Conservation (phyloP, 345 rosid species). For the Salix arbutifolia region DNA sequence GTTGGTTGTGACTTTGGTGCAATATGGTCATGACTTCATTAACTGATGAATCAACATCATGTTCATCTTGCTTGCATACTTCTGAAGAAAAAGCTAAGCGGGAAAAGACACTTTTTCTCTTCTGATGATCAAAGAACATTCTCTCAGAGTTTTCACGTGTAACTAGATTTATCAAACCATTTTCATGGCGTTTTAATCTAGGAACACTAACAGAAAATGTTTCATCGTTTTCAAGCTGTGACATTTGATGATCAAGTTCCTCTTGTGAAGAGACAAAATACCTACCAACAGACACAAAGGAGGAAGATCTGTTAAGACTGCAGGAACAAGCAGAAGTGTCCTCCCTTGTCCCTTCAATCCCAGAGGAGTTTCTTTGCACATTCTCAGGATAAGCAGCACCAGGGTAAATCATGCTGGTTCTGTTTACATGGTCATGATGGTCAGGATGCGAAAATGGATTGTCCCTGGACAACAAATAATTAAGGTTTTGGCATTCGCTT, state of each 20-base stretch:
- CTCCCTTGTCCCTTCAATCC: constrained; percentile 20
- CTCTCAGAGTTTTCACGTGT: neutral
- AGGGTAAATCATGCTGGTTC: neutral
- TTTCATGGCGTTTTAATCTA: constrained; percentile 9
- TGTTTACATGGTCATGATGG: constrained; percentile 17
- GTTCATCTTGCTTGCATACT: constrained; percentile 12
- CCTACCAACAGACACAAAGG: constrained; percentile 20
- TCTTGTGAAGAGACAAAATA: constrained; percentile 13
- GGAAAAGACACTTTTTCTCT: constrained; percentile 50
- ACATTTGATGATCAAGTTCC: constrained; percentile 9
- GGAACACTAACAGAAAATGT: constrained; percentile 22
- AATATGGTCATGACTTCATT: constrained; percentile 48
- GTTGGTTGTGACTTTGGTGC: constrained; percentile 20
- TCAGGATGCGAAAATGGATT: constrained; percentile 18
- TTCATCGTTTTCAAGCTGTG: constrained; percentile 17
- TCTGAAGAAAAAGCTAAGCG: constrained; percentile 39
- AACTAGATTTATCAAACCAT: neutral
- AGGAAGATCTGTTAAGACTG: constrained; percentile 23
- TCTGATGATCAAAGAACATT: constrained; percentile 3
- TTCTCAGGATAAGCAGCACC: constrained; percentile 19
- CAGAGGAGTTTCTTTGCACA: constrained; percentile 11
- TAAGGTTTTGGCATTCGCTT: constrained; percentile 11
- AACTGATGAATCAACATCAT: constrained; percentile 27
- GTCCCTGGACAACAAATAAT: constrained; percentile 11
- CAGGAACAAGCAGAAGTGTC: constrained; percentile 14